Evolutionary conservation across 129 eudicot species (phyloP), one percentile per base, ranked within the genome.

Genomic region (Heracleum sosnowskyi): DNA sequence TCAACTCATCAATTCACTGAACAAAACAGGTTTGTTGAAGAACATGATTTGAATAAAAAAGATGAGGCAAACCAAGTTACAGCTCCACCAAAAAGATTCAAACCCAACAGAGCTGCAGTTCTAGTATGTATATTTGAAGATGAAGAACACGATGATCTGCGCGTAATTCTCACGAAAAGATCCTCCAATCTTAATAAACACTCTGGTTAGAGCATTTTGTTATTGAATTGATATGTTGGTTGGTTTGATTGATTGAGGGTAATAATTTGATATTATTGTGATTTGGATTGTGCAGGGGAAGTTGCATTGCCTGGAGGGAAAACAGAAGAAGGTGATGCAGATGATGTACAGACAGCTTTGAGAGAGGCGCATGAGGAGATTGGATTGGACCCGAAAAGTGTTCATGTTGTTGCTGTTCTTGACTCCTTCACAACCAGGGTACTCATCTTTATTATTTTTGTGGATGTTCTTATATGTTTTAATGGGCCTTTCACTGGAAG

Each of bases 291-390:
- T 87, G 77, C 81, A 92, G 97, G 93, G 11, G 88, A 92, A 83
- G 96, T 92, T 76, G 82, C 96, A 28, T 88, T 90, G 86, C 96
- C 97, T 5, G 97, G 97, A 81, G 96, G 97, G 45, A 92, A 86
- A 62, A 84, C 51, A 11, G 97, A 92, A 18, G 89, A 92, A 53
- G 83, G 77, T 0, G 97, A 92, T 82, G 79, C 75, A 1, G 79
- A 79, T 82, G 87, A 90, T 46, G 80, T 74, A 31, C 80, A 66
- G 29, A 92, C 97, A 24, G 97, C 97, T 7, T 74, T 88, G 84
- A 88, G 97, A 66, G 97, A 92, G 78, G 97, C 97, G 8, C 60
- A 85, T 36, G 97, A 92, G 82, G 97, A 92, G 81, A 89, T 92
- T n/a, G 97, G 96, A 1, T 85, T 90, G 82, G 96, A 88, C 75